phyloP scores from a whole-genome alignment of 2,329 filamentous ascomycete species.

The Xylariaceae sp. region DNA sequence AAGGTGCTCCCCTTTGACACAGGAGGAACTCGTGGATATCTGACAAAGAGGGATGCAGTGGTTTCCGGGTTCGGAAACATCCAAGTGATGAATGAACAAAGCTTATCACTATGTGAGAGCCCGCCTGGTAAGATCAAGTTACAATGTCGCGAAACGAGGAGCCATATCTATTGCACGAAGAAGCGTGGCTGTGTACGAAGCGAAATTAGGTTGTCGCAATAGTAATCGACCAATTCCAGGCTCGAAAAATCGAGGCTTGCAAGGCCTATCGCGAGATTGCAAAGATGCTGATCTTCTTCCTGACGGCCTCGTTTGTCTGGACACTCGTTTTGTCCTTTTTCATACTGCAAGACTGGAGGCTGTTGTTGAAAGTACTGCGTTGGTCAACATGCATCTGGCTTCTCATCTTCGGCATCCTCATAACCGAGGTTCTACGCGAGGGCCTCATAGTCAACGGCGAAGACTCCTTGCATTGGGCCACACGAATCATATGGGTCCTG shows the following conservation, averaged over 20 bases:
- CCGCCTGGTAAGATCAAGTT: no score
- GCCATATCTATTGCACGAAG: no score
- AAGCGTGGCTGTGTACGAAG: neutral
- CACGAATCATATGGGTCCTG: slow-evolving; percentile 17
- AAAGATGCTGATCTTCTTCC: slow-evolving; percentile 21
- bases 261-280: neutral
- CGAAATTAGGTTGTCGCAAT: neutral
- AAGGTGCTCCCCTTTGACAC: no score
- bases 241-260: neutral
- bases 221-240: neutral
- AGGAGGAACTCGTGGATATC: no score
- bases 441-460: slow-evolving; percentile 20
- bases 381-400: slow-evolving; percentile 24
- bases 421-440: slow-evolving; percentile 19
- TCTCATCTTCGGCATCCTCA: slow-evolving; percentile 20
- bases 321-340: slow-evolving; percentile 20
- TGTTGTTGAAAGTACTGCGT: slow-evolving; percentile 21
- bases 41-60: no score
- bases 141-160: no score
- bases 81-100: no score
- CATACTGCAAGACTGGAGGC: slow-evolving; percentile 18
- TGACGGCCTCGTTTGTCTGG: slow-evolving; percentile 21
- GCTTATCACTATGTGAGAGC: no score
- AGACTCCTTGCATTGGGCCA: slow-evolving; percentile 17
- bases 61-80: no score